Percentiles rank a stretch among this genome's conserved stretches.
phyloP scores from a whole-genome alignment of 75 land plant genomes.

The Pseudotsuga menziesii region DNA sequence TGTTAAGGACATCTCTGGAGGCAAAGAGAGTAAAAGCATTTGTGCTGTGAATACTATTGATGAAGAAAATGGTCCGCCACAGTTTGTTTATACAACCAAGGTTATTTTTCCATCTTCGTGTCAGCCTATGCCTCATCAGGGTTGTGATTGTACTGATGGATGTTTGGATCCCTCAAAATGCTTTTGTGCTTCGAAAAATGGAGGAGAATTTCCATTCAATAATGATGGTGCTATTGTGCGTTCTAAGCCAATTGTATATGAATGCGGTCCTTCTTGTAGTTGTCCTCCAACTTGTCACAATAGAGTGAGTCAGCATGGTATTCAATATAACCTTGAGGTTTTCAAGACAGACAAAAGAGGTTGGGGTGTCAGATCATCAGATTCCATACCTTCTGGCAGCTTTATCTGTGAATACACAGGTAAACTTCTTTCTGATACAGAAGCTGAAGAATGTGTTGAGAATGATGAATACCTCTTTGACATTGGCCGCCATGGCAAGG shows the following conservation, averaged over 20 bases:
- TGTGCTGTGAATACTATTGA: constrained; percentile 14
- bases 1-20: constrained; percentile 17
- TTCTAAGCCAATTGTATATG: constrained; percentile 16
- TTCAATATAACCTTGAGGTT: too few species aligned
- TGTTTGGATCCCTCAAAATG: constrained; percentile 13
- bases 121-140: constrained; percentile 7
- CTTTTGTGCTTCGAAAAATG: constrained; percentile 15
- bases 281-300: constrained; percentile 14
- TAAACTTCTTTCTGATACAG: constrained; percentile 20
- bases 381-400: constrained; percentile 11
- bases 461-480: constrained; percentile 20
- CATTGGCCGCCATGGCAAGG: constrained; percentile 42
- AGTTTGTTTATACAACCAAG: constrained; percentile 1
- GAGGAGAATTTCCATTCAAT: constrained; percentile 18
- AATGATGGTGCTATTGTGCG: too few species aligned
- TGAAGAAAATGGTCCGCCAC: neutral
- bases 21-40: constrained; percentile 17
- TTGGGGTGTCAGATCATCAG: constrained; percentile 27
- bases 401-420: constrained; percentile 22
- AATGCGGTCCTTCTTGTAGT: constrained; percentile 14
- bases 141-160: constrained; percentile 15
- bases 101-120: constrained; percentile 10
- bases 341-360: constrained; percentile 21
- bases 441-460: constrained; percentile 12
- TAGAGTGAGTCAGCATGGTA: constrained; percentile 16